Conservation (phyloP, 495 filamentous ascomycete species). For the Poronia punctata region DNA sequence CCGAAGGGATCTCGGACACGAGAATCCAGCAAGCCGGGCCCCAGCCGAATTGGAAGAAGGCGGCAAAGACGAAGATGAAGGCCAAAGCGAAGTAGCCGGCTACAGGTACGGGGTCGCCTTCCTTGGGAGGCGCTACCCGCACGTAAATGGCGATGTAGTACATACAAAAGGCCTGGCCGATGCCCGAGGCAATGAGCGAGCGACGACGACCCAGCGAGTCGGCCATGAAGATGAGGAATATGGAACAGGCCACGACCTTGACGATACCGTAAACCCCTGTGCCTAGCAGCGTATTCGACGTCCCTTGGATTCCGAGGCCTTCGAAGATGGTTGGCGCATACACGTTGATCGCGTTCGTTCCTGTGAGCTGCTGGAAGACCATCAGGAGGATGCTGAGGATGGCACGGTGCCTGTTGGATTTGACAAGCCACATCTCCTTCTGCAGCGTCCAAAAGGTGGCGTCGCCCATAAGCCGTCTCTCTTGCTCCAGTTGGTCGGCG, state of each 20-base stretch:
- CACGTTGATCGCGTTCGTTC: slow-evolving; percentile 59
- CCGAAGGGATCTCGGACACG: slow-evolving; percentile 66
- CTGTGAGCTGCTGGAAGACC: slow-evolving; percentile 68
- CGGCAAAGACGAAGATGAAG: slow-evolving; percentile 67
- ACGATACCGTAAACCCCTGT: slow-evolving; percentile 61
- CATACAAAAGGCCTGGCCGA: slow-evolving; percentile 65
- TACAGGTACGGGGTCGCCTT: slow-evolving; percentile 28
- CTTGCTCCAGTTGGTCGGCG: slow-evolving; percentile 59
- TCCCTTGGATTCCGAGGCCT: slow-evolving; percentile 48
- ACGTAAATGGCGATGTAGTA: slow-evolving; percentile 78
- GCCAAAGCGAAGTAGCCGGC: slow-evolving; percentile 60
- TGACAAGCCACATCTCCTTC: slow-evolving; percentile 65
- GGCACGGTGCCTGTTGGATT: slow-evolving; percentile 56
- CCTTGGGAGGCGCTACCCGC: slow-evolving; percentile 56
- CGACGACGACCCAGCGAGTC: slow-evolving; percentile 65
- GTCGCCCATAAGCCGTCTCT: slow-evolving; percentile 56
- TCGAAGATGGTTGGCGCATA: slow-evolving; percentile 68
- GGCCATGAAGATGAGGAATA: slow-evolving; percentile 63
- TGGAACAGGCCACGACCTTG: slow-evolving; percentile 47
- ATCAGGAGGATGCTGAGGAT: slow-evolving; percentile 55
- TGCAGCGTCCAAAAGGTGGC: slow-evolving; percentile 57
- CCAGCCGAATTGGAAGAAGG: slow-evolving; percentile 75
- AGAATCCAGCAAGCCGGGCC: slow-evolving; percentile 76
- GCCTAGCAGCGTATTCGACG: slow-evolving; percentile 47
- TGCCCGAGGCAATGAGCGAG: slow-evolving; percentile 65